phyloP scores from a whole-genome alignment of 495 filamentous ascomycete species.

The Aspergillus wentii region DNA sequence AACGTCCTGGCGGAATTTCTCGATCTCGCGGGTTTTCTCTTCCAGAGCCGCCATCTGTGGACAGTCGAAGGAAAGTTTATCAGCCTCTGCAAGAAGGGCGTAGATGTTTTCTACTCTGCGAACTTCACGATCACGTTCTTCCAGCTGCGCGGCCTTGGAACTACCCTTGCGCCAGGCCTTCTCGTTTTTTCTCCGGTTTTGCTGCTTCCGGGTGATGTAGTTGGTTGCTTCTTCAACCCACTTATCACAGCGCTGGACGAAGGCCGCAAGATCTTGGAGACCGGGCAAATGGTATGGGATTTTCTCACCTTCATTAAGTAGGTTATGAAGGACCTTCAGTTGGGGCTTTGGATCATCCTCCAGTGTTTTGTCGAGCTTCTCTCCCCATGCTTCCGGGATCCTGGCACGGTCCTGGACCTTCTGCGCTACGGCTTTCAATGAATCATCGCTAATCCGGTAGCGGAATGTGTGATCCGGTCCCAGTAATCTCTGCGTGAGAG shows the following conservation, averaged over 20 bases:
- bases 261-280: constrained; percentile 74
- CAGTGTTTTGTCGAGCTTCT: constrained; percentile 80
- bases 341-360: constrained; percentile 78
- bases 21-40: constrained; percentile 84
- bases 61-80: constrained; percentile 90
- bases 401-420: constrained; percentile 83
- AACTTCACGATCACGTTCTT: constrained; percentile 84
- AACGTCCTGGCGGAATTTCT: constrained; percentile 78
- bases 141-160: constrained; percentile 73
- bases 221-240: constrained; percentile 97
- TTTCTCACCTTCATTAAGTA: constrained; percentile 92
- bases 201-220: constrained; percentile 96
- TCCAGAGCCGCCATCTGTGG: constrained; percentile 83
- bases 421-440: constrained; percentile 57
- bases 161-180: constrained; percentile 81
- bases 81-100: constrained; percentile 76
- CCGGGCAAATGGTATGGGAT: constrained; percentile 91
- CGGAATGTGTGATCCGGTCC: constrained; percentile 62
- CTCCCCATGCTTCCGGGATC: constrained; percentile 83
- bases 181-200: constrained; percentile 96
- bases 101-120: constrained; percentile 88
- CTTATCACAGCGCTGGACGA: constrained; percentile 93
- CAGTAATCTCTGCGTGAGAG: constrained; percentile 53
- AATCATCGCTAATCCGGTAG: constrained; percentile 72
- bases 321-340: constrained; percentile 76